A percentile compares a stretch with the other conserved stretches of the same genome.
Evolutionary conservation across 2,329 filamentous ascomycete genomes (phyloP).

Genomic region (Neoarthrinium moseri): DNA sequence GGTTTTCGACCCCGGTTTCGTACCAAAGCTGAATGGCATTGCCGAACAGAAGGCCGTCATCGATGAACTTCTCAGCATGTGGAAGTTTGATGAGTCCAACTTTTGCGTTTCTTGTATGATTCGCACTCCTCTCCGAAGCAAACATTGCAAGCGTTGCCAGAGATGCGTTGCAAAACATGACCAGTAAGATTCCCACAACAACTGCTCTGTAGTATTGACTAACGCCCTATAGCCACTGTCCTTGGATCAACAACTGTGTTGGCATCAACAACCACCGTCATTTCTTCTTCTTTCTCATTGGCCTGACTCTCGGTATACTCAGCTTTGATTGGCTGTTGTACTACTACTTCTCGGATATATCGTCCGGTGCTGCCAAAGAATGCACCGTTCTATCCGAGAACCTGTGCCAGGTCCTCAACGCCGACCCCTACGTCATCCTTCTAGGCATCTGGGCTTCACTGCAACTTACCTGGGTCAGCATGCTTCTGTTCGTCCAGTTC

Average conservation of each 20-base stretch:
- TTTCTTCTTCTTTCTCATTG: slow-evolving; percentile 87
- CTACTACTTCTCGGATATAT: slow-evolving; percentile 64
- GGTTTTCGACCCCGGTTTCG: slow-evolving; percentile 85
- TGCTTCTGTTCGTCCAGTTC: slow-evolving; percentile 92
- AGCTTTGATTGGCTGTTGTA: slow-evolving; percentile 71
- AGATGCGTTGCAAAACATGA: slow-evolving; percentile 96
- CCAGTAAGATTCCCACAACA: slow-evolving; percentile 62
- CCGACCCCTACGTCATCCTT: slow-evolving; percentile 81
- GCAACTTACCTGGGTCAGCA: slow-evolving; percentile 94
- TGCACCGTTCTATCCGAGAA: slow-evolving; percentile 77
- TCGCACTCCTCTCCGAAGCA: slow-evolving; percentile 85
- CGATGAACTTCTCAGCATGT: slow-evolving; percentile 77
- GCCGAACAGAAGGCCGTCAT: slow-evolving; percentile 88
- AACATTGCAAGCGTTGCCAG: slow-evolving; percentile 89
- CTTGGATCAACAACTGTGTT: slow-evolving; percentile 96
- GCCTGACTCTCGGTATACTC: slow-evolving; percentile 72
- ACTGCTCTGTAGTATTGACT: slow-evolving; percentile 14
- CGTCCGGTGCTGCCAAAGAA: slow-evolving; percentile 47
- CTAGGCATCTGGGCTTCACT: slow-evolving; percentile 76
- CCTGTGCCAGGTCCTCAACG: slow-evolving; percentile 74
- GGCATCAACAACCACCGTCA: slow-evolving; percentile 95
- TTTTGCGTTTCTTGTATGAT: slow-evolving; percentile 97
- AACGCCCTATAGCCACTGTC: slow-evolving; percentile 70
- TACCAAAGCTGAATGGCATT: slow-evolving; percentile 86
- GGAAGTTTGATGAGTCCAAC: slow-evolving; percentile 91